Percentiles rank a stretch among this genome's conserved stretches.
phyloP scores from a whole-genome alignment of 306 rosid species.

The Lotus japonicus region DNA sequence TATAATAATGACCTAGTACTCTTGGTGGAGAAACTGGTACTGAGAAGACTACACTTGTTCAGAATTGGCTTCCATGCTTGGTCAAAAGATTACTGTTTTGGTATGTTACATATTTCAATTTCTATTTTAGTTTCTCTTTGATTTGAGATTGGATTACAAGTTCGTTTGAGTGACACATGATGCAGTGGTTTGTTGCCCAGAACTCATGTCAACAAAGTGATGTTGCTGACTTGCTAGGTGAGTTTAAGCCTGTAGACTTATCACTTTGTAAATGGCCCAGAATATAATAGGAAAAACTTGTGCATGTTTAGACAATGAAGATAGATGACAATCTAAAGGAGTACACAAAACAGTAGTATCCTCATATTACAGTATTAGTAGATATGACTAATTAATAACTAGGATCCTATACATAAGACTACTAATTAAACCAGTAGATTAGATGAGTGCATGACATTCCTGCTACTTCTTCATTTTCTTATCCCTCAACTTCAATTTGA shows the following conservation, averaged over 20 bases:
- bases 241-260: slow-evolving; percentile 82
- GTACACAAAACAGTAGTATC: too few relatives aligned
- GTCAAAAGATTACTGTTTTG: slow-evolving; percentile 84
- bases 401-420: too few relatives aligned
- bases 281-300: too few relatives aligned
- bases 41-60: slow-evolving; percentile 93
- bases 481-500: too few relatives aligned
- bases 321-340: too few relatives aligned
- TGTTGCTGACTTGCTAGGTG: slow-evolving; percentile 80
- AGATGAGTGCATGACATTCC: too few relatives aligned
- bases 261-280: too few relatives aligned
- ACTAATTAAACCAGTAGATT: too few relatives aligned
- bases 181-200: slow-evolving; percentile 34
- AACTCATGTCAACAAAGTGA: slow-evolving; percentile 97
- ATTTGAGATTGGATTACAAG: background rate
- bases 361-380: too few relatives aligned
- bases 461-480: too few relatives aligned
- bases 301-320: too few relatives aligned
- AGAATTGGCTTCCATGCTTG: slow-evolving; percentile 82
- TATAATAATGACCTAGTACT: slow-evolving; percentile 89
- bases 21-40: slow-evolving; percentile 99
- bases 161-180: slow-evolving; percentile 2
- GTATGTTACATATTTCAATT: slow-evolving; percentile 31
- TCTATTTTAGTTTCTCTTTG: background rate
- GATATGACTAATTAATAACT: too few relatives aligned